Evolutionary conservation across 2,329 filamentous ascomycete species (phyloP).

Genomic region (Fusarium agapanthi): DNA sequence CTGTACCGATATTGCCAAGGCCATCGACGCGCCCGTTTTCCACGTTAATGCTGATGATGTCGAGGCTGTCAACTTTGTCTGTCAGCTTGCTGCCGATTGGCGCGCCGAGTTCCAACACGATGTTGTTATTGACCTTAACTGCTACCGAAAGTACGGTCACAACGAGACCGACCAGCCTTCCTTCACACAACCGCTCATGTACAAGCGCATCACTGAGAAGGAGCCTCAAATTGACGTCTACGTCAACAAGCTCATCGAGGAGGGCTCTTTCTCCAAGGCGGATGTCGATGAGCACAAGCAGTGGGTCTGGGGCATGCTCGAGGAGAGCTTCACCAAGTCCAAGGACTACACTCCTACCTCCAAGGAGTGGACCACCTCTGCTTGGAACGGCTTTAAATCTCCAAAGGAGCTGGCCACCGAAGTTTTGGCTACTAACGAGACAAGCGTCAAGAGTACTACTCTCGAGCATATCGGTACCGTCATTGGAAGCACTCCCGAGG

Average conservation of each 20-base stretch:
- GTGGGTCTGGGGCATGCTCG: constrained; percentile 99
- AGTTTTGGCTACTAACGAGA: constrained; percentile 90
- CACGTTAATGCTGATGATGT: constrained; percentile 99
- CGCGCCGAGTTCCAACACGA: constrained; percentile 98
- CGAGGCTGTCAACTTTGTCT: constrained; percentile 97
- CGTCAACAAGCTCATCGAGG: constrained; percentile 86
- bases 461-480: constrained; percentile 84
- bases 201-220: constrained; percentile 93
- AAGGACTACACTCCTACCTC: constrained; percentile 97
- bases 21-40: constrained; percentile 97
- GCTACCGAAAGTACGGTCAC: constrained; percentile 98
- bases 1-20: constrained; percentile 99
- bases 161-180: constrained; percentile 99
- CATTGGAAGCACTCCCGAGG: constrained; percentile 82
- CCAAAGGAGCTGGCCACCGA: constrained; percentile 97
- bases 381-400: constrained; percentile 99
- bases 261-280: constrained; percentile 95
- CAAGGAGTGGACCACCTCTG: constrained; percentile 98
- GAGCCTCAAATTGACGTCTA: constrained; percentile 89
- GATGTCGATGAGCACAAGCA: constrained; percentile 99
- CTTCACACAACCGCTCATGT: constrained; percentile 99
- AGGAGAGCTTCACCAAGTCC: constrained; percentile 96
- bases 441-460: constrained; percentile 76
- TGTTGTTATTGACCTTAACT: constrained; percentile 97
- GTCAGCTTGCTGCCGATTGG: constrained; percentile 96